These are phyloP conservation scores for Perkinsus olseni DNA, from an alignment of 169 alveolate species.

Conservation along the genomic window DNA sequence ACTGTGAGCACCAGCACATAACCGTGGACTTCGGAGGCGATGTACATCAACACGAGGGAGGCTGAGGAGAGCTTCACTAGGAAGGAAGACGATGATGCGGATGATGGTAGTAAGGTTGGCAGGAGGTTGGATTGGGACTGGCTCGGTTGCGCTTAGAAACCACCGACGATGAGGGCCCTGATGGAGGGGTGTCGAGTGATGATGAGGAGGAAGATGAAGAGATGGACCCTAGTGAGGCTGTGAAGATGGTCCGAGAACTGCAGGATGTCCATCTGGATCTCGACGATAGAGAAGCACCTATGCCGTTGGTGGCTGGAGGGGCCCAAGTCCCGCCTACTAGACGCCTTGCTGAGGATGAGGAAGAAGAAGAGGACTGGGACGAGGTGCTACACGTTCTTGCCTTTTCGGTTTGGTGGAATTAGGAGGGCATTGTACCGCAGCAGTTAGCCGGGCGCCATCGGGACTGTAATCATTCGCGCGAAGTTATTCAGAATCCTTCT, in stretches of 20 bases:
- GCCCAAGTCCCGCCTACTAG: background rate
- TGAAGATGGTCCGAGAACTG: conserved; percentile 71
- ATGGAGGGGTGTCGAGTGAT: conserved; percentile 4
- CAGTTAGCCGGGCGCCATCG: too few species aligned
- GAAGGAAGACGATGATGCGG: conserved; percentile 16
- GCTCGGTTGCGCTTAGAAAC: conserved; percentile 6
- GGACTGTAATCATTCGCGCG: too few species aligned
- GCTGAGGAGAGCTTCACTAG: background rate
- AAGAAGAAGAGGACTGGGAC: background rate
- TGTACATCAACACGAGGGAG: conserved; percentile 77
- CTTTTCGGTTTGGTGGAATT: too few species aligned
- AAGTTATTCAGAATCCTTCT: too few species aligned
- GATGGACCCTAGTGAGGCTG: conserved; percentile 48
- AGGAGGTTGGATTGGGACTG: conserved; percentile 4
- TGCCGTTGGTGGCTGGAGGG: background rate
- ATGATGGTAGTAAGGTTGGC: background rate
- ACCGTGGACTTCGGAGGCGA: conserved; percentile 87
- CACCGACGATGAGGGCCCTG: conserved; percentile 31
- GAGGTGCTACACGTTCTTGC: conserved; percentile 9
- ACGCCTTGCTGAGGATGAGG: background rate
- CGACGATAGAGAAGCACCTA: background rate
- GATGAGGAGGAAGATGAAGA: conserved; percentile 12
- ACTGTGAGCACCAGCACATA: conserved; percentile 89
- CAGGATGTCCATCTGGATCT: conserved; percentile 34
- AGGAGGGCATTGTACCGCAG: too few species aligned